Conservation (phyloP, 2,329 filamentous ascomycete genomes). For the Fusarium brevicatenulatum region DNA sequence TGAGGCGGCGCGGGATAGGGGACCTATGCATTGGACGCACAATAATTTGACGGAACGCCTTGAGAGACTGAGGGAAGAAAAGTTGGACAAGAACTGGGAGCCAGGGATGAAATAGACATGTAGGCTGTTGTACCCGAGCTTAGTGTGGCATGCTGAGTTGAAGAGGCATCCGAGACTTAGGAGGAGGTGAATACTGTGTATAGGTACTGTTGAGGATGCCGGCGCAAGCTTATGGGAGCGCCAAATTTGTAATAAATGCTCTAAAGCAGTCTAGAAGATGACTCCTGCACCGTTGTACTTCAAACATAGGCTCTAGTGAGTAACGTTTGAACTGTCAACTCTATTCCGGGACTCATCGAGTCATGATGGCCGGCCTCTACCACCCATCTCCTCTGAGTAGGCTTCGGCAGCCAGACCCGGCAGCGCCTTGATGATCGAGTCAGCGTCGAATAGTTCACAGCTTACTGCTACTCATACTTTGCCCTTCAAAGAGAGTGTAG, state of each 20-base stretch:
- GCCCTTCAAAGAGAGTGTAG: neutral
- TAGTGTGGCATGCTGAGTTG: neutral
- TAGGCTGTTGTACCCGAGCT: neutral
- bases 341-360: neutral
- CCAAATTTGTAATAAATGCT: neutral
- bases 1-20: slow-evolving; percentile 32
- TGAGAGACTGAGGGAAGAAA: slow-evolving; percentile 26
- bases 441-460: neutral
- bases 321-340: slow-evolving; percentile 3
- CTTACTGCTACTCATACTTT: neutral
- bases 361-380: slow-evolving; percentile 3
- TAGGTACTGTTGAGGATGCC: neutral
- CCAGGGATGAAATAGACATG: neutral
- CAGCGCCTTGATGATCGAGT: slow-evolving; percentile 3
- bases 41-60: slow-evolving; percentile 34
- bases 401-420: neutral
- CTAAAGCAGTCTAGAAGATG: neutral
- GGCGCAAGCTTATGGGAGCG: neutral
- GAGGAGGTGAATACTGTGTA: neutral
- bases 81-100: slow-evolving; percentile 8
- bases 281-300: neutral
- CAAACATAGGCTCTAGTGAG: neutral
- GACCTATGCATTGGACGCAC: slow-evolving; percentile 34
- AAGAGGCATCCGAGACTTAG: neutral
- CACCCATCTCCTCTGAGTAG: slow-evolving; percentile 4